Evolutionary conservation across 768 basidiomycete species (phyloP).

Genomic region (Rhodotorula babjevae): DNA sequence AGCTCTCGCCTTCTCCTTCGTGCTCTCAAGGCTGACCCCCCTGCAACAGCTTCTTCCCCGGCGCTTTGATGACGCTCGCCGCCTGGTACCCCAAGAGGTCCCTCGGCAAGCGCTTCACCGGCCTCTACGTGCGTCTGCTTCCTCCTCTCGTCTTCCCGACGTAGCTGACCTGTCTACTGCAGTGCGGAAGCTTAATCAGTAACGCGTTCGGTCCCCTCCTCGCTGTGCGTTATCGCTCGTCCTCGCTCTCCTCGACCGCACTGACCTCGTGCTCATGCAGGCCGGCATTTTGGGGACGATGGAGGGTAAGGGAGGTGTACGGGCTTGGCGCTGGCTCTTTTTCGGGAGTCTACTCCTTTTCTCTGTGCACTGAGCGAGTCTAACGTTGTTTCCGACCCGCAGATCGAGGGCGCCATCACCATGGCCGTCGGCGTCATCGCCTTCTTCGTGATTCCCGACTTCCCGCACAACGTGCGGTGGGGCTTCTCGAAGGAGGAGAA

Average conservation of each 20-base stretch:
- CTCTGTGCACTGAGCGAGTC: not conserved
- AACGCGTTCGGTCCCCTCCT: conserved; percentile 62
- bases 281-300: conserved; percentile 64
- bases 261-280: too few species aligned
- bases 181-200: conserved; percentile 66
- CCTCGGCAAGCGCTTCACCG: conserved; percentile 63
- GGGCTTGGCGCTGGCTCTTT: conserved; percentile 57
- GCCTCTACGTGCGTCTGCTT: conserved; percentile 44
- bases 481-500: conserved; percentile 41
- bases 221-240: conserved; percentile 46
- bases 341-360: not conserved
- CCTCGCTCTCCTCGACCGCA: too few species aligned
- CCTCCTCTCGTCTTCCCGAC: not conserved
- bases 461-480: conserved; percentile 48
- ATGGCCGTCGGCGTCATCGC: conserved; percentile 31
- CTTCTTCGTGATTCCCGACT: conserved; percentile 63
- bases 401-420: conserved; percentile 46
- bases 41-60: not conserved
- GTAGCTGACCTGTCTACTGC: conserved; percentile 21
- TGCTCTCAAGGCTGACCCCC: too few species aligned
- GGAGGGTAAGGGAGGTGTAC: conserved; percentile 63
- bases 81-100: conserved; percentile 68
- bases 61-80: not conserved
- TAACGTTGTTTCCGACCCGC: not conserved
- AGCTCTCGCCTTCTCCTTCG: too few species aligned